phyloP scores from a whole-genome alignment of 768 basidiomycete species.

The Suillus alpinus region DNA sequence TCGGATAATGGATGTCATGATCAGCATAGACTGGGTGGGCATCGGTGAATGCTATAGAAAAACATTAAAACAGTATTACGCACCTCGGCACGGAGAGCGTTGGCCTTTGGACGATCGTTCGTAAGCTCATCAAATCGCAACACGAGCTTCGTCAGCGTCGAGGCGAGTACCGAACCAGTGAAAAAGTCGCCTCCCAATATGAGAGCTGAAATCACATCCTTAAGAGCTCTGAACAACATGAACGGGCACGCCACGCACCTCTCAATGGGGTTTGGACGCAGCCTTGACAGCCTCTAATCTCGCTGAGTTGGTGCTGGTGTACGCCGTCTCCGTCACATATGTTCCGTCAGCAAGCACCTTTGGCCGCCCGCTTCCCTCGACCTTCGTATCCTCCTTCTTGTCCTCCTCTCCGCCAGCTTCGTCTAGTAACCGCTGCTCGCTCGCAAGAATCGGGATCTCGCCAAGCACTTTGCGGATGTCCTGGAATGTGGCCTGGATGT shows the following conservation, averaged over 20 bases:
- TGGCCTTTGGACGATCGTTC: slow-evolving; percentile 53
- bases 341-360: slow-evolving; percentile 93
- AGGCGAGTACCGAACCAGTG: slow-evolving; percentile 87
- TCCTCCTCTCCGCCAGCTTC: slow-evolving; percentile 58
- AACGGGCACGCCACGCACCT: slow-evolving; percentile 40
- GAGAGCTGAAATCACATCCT: slow-evolving; percentile 48
- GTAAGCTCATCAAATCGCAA: slow-evolving; percentile 61
- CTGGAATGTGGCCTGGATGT: slow-evolving; percentile 70
- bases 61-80: slow-evolving; percentile 10
- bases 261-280: slow-evolving; percentile 89
- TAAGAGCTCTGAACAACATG: not conserved
- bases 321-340: slow-evolving; percentile 95
- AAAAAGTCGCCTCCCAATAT: slow-evolving; percentile 96
- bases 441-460: slow-evolving; percentile 95
- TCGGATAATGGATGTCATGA: slow-evolving; percentile 96
- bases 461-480: slow-evolving; percentile 85
- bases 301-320: slow-evolving; percentile 58
- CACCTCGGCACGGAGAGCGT: slow-evolving; percentile 75
- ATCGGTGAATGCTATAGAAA: not conserved
- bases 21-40: slow-evolving; percentile 76
- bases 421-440: slow-evolving; percentile 80
- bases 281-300: slow-evolving; percentile 80
- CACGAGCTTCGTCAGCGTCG: slow-evolving; percentile 87
- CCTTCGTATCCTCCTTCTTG: slow-evolving; percentile 34
- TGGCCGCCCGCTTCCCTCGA: slow-evolving; percentile 51